Base-by-base conservation (phyloP, 768 basidiomycete species). In the Hebeloma cylindrosporum region DNA sequence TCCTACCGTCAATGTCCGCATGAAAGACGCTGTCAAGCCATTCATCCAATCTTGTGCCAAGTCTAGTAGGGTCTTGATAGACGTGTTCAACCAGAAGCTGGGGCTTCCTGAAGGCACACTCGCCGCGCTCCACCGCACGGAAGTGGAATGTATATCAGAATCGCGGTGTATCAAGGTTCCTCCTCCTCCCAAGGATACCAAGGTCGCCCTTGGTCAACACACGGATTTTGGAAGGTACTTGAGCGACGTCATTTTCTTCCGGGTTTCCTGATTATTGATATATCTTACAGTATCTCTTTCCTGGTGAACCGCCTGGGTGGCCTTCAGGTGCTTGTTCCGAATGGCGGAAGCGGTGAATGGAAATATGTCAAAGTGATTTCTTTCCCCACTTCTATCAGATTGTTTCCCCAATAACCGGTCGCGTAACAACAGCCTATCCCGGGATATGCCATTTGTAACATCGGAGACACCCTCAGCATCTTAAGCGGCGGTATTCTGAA, bases 261-360 rank as follows among this genome's bases (percentile, higher is more conserved):
- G 17, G 9, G n/a, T 17, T 7, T 13, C 7, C 1, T 1, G 17
- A 3, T 64, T 62, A 18, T 65, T 72, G 40, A 68, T 66, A 0
- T 58, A n/a, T 22, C 71, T 45, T 51, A 58, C 43, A 79, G 74
- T 21, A 36, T 53, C 29, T 79, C 80, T 0, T 76, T 83, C 61
- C 65, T 85, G 48, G 78, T 82, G 48, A 85, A 84, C 56, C 71
- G 68, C 4, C 72, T 84, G 0, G 83, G 83, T 4, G 83, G 83
- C 0, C 60, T 86, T 11, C 83, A 85, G 45, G 82, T 85, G 1
- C 64, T 83, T 34, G 72, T 73, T 0, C 79, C 79, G 22, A 29
- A 31, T 14, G 35, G 40, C 1, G 78, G 77, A n/a, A 56, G 66
- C 4, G 70, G 74, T 17, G 62, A 73, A 23, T 86, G 83, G 83